These are phyloP conservation scores for Podospora conica DNA, from an alignment of 495 filamentous ascomycete species.

Conservation along the genomic window DNA sequence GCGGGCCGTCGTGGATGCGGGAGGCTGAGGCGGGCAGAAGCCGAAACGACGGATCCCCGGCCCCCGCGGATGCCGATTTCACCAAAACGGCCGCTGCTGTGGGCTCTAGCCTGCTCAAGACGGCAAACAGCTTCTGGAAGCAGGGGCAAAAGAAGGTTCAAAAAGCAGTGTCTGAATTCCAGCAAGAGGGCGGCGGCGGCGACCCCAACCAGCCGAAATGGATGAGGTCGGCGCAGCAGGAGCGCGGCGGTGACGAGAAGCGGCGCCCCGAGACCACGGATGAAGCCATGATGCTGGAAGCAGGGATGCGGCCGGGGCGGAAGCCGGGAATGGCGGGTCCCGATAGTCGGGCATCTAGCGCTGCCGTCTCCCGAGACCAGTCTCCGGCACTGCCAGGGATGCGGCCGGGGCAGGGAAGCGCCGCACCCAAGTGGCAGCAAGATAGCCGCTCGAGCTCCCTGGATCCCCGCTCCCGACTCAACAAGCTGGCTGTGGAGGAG, in stretches of 20 bases:
- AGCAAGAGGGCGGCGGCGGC: conserved; percentile 47
- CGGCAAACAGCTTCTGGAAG: conserved; percentile 93
- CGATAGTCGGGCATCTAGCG: conserved; percentile 20
- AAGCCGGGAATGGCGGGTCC: conserved; percentile 24
- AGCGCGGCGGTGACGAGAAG: conserved; percentile 19
- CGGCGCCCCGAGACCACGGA: conserved; percentile 56
- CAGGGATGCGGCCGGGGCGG: conserved; percentile 45
- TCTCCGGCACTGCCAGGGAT: conserved; percentile 39
- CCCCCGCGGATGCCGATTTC: conserved; percentile 64
- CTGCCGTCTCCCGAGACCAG: conserved; percentile 34
- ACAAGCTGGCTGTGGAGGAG: conserved; percentile 68
- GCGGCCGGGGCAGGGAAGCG: conserved; percentile 11
- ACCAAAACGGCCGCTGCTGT: conserved; percentile 74
- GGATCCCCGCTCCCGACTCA: conserved; percentile 57
- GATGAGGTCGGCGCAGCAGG: conserved; percentile 68
- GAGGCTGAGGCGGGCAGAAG: conserved; percentile 42
- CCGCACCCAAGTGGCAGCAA: conserved; percentile 45
- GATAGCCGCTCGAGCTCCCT: conserved; percentile 28
- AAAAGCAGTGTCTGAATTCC: conserved; percentile 86
- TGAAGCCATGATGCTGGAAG: conserved; percentile 87
- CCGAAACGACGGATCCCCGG: conserved; percentile 51
- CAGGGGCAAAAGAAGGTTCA: conserved; percentile 90
- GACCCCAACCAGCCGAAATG: conserved; percentile 87
- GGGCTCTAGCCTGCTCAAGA: conserved; percentile 79
- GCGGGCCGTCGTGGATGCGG: conserved; percentile 33